Evolutionary conservation across 73 alveolate species (phyloP).

Genomic region (Paramecium tetraurelia): DNA sequence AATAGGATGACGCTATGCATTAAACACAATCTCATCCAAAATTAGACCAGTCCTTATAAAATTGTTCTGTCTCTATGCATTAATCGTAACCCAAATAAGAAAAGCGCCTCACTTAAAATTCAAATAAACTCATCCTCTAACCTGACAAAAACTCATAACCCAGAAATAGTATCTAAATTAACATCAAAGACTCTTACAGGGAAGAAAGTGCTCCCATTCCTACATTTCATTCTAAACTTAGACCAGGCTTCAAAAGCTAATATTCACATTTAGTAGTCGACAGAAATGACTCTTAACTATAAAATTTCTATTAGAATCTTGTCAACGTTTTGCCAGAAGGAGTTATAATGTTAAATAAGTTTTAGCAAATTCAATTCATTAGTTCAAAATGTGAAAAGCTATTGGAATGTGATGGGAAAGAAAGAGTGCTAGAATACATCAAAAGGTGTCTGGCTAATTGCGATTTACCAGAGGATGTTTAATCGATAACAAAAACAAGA

Average conservation of each 20-base stretch:
- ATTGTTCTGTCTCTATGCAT: not conserved
- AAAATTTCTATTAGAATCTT: not conserved
- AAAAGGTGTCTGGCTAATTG: not conserved
- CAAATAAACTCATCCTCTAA: not conserved
- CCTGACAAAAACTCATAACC: not conserved
- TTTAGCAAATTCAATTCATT: not conserved
- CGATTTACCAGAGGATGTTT: not conserved
- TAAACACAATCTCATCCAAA: not conserved
- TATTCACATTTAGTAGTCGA: not conserved
- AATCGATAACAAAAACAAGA: not conserved
- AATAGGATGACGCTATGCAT: not conserved
- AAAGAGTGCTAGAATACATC: not conserved
- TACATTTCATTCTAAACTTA: not conserved
- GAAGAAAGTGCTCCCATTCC: constrained; percentile 14
- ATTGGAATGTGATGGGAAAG: not conserved
- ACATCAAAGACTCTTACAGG: not conserved
- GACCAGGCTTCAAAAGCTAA: not conserved
- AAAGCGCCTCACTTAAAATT: not conserved
- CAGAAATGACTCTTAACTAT: not conserved
- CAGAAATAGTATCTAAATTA: not conserved
- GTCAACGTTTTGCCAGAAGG: not conserved
- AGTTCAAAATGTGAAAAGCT: not conserved
- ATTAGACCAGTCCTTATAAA: not conserved
- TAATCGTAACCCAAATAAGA: not conserved
- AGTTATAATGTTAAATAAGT: not conserved